Evolutionary conservation across 495 filamentous ascomycete genomes (phyloP), one percentile per base, ranked within the genome.

Genomic region (Penicillium goetzii): DNA sequence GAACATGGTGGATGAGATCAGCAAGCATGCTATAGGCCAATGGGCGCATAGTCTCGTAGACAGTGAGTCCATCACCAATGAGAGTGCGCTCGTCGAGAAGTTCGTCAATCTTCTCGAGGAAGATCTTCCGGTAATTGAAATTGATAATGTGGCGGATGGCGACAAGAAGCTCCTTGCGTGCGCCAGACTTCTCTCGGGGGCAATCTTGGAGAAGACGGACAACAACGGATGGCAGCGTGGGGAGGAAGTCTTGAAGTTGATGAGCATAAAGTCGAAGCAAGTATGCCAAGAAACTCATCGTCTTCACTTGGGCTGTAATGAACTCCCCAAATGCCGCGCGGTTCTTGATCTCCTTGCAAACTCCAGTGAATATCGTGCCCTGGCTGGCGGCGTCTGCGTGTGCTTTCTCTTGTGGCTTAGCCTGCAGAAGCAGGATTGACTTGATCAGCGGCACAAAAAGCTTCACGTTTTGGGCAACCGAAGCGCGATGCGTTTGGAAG

Each of bases 61-160:
- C 95, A 0, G 96, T 98, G 28, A 98, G 77, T 2, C 95, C 94
- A 78, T 99, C 96, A 12, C 96, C 96, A 59, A 98, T 96, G 40
- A 99, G 75, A 0, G 93, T 97, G 61, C 91, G 80, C 77, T 97
- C 92, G 63, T 99, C 96, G 30, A 99, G 79, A 43, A 99, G 85
- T 70, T 97, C 92, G 68, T 97, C 92, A 70, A 99, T 97, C 75
- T 94, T 96, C 40, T 86, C 88, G 32, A 97, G 79, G 74, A 98
- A 99, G 23, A 99, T 97, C 72, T 91, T 95, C 58, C 96, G 82
- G 64, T 97, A 98, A 72, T 97, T 97, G 79, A 97, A 98, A 74
- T 99, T 99, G 77, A 98, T 97, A 67, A 97, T 98, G 70, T 99
- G 96, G 15, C 96, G 86, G 62, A 98, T 98, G 0, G 95, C 96